These are phyloP conservation scores for Russula earlei DNA, from an alignment of 768 basidiomycete species.

Conservation along the genomic window DNA sequence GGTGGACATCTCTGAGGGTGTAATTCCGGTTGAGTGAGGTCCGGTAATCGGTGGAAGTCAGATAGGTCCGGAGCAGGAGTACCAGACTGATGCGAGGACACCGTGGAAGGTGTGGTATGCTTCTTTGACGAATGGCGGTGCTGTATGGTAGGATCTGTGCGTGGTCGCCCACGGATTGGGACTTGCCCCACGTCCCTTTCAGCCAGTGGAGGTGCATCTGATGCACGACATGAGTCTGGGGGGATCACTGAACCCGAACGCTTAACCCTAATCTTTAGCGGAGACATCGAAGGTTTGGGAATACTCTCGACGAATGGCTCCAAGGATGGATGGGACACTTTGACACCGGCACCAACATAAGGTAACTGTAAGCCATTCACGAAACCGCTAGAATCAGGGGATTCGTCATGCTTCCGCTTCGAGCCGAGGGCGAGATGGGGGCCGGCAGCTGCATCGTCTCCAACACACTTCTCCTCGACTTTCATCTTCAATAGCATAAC, in stretches of 20 bases:
- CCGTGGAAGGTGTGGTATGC: not conserved
- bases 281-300: not conserved
- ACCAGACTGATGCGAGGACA: conserved; percentile 8
- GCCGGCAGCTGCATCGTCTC: conserved; percentile 12
- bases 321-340: not conserved
- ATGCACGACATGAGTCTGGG: not conserved
- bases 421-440: conserved; percentile 24
- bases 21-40: conserved; percentile 6
- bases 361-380: conserved; percentile 34
- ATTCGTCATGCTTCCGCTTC: conserved; percentile 38
- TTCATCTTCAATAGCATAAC: conserved; percentile 22
- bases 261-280: not conserved
- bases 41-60: conserved; percentile 1
- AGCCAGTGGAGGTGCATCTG: not conserved
- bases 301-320: not conserved
- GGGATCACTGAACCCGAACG: not conserved
- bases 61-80: conserved; percentile 8
- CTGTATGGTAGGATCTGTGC: conserved; percentile 1
- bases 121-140: conserved; percentile 9
- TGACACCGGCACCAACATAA: conserved; percentile 32
- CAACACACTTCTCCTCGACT: conserved; percentile 29
- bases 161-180: conserved; percentile 15
- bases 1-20: conserved; percentile 1
- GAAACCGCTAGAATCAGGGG: conserved; percentile 26
- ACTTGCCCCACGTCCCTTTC: conserved; percentile 6